A percentile compares a stretch with the other conserved stretches of the same genome.
Conservation (phyloP, 2,329 filamentous ascomycete genomes). For the Penicillium sclerotigenum region DNA sequence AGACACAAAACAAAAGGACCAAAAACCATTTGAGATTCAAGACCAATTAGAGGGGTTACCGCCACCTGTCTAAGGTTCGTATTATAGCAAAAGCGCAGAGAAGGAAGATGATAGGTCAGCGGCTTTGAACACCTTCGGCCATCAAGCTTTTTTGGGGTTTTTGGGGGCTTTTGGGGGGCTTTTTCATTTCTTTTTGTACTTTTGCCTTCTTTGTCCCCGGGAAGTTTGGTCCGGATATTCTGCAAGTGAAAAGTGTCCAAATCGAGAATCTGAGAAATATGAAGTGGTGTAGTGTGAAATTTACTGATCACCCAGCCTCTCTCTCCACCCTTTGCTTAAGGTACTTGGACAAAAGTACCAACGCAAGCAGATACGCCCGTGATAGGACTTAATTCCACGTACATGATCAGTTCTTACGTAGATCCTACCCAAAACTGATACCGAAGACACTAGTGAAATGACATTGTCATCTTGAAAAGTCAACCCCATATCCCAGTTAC, state of each 20-base stretch:
- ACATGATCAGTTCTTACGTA: neutral
- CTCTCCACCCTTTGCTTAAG: neutral
- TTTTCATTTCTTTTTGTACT: neutral
- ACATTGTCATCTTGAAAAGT: neutral
- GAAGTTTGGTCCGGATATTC: neutral
- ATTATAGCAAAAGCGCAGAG: slow-evolving; percentile 8
- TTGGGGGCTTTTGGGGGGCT: neutral
- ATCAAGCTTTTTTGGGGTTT: neutral
- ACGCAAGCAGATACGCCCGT: neutral
- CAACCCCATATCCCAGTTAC: neutral
- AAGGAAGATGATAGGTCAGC: neutral
- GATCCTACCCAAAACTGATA: neutral
- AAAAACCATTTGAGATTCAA: neutral
- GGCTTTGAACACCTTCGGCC: neutral
- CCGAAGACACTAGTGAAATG: neutral
- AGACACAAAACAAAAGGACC: neutral
- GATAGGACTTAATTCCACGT: neutral
- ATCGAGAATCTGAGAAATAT: neutral
- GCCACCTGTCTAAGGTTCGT: neutral
- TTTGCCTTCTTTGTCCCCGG: neutral
- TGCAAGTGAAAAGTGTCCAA: neutral
- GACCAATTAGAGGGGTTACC: slow-evolving; percentile 3
- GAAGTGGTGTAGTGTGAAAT: neutral
- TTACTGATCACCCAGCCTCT: neutral
- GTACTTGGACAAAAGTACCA: neutral